Evolutionary conservation across 371 early-diverging fungal species (phyloP).

Genomic region (Thermomucor indicae-seudaticae): DNA sequence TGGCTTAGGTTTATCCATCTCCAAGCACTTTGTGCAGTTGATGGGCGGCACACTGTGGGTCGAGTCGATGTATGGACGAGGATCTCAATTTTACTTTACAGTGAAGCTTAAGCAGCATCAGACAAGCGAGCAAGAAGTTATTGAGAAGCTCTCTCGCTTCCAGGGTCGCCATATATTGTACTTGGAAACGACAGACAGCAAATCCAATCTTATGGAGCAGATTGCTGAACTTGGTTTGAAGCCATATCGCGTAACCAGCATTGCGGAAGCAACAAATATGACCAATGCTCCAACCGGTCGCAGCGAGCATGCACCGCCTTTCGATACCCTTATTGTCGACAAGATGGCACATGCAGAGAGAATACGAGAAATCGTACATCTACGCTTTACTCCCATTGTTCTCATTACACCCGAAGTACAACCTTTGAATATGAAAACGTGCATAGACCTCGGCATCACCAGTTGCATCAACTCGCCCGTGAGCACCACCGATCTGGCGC

Average conservation of each 20-base stretch:
- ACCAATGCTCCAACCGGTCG: slow-evolving; percentile 11
- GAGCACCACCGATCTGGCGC: slow-evolving; percentile 51
- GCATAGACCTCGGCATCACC: slow-evolving; percentile 62
- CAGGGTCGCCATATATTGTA: slow-evolving; percentile 44
- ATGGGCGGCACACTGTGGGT: slow-evolving; percentile 71
- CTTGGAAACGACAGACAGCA: slow-evolving; percentile 31
- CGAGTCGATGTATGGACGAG: slow-evolving; percentile 61
- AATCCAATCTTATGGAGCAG: slow-evolving; percentile 12
- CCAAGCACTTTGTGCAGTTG: slow-evolving; percentile 46
- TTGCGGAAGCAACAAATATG: slow-evolving; percentile 35
- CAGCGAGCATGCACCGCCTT: slow-evolving; percentile 18
- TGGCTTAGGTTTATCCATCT: slow-evolving; percentile 58
- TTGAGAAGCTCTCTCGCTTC: slow-evolving; percentile 45
- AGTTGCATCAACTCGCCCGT: slow-evolving; percentile 62
- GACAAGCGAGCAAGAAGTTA: slow-evolving; percentile 33
- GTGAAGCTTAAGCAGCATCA: slow-evolving; percentile 43
- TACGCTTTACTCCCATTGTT: slow-evolving; percentile 67
- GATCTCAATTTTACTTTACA: slow-evolving; percentile 72
- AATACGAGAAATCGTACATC: slow-evolving; percentile 43
- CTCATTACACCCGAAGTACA: slow-evolving; percentile 41
- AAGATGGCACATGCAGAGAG: slow-evolving; percentile 26
- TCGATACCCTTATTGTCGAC: slow-evolving; percentile 47
- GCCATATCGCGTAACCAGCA: slow-evolving; percentile 17
- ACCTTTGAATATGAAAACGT: slow-evolving; percentile 54
- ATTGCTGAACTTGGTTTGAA: slow-evolving; percentile 18